A percentile compares a stretch with the other conserved stretches of the same genome.
phyloP scores from a whole-genome alignment of 352 stramenopile species.

The Pythium aquatile region DNA sequence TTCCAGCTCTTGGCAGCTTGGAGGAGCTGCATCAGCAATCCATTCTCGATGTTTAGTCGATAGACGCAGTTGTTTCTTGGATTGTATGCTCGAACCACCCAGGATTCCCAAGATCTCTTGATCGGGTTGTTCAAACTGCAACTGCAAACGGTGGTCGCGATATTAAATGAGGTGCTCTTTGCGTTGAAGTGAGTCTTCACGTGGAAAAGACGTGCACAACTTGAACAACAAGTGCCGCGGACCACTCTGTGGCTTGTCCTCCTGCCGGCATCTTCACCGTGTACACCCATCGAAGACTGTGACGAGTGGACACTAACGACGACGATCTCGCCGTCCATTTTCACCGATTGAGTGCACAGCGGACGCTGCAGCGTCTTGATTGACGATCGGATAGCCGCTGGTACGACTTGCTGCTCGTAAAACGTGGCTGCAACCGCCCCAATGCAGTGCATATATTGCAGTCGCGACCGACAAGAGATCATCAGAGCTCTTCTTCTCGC shows the following conservation, averaged over 20 bases:
- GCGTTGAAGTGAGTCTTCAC: conserved; percentile 35
- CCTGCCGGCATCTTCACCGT: too few species aligned
- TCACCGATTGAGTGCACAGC: conserved; percentile 41
- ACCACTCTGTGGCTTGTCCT: not conserved
- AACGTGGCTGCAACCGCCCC: conserved; percentile 29
- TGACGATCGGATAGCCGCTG: conserved; percentile 32
- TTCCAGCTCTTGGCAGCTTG: not conserved
- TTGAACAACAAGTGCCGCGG: conserved; percentile 37
- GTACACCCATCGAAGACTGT: conserved; percentile 13
- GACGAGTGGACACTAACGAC: conserved; percentile 62
- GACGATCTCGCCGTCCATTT: conserved; percentile 57
- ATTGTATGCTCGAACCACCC: conserved; percentile 73
- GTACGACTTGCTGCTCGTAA: conserved; percentile 31
- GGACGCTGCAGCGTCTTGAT: conserved; percentile 36
- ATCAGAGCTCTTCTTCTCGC: conserved; percentile 33
- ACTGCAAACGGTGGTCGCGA: conserved; percentile 41
- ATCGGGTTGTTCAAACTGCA: conserved; percentile 35
- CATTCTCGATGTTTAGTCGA: conserved; percentile 43
- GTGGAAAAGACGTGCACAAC: conserved; percentile 50
- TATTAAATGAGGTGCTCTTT: conserved; percentile 27
- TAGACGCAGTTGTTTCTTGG: conserved; percentile 52
- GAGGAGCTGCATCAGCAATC: conserved; percentile 38
- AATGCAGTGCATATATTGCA: conserved; percentile 34
- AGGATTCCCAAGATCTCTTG: conserved; percentile 4
- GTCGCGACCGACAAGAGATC: conserved; percentile 30